phyloP scores from a whole-genome alignment of 148 eudicot genomes.

The Amaranthus hypochondriacus region DNA sequence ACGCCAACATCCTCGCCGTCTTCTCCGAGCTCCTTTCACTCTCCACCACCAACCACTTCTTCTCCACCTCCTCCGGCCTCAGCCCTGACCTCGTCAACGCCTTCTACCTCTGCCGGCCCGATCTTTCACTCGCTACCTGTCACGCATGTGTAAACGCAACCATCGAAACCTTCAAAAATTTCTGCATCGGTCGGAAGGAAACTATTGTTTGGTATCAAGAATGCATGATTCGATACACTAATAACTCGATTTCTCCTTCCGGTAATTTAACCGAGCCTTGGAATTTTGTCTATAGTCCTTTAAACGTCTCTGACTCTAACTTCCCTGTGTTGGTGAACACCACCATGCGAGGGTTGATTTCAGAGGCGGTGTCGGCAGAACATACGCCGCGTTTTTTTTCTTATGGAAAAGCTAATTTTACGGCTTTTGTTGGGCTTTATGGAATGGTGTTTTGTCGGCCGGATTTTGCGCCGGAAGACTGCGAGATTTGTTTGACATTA shows the following conservation, averaged over 20 bases:
- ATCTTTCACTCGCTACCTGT: conserved; percentile 17
- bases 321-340: conserved; percentile 5
- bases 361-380: neutral
- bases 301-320: conserved; percentile 16
- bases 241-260: conserved; percentile 8
- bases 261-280: neutral
- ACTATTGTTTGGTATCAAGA: conserved; percentile 11
- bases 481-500: neutral
- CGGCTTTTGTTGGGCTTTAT: conserved; percentile 8
- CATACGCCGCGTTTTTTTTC: neutral
- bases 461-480: neutral
- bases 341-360: conserved; percentile 12
- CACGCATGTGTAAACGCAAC: neutral
- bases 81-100: conserved; percentile 18
- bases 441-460: conserved; percentile 14
- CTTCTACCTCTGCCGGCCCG: conserved; percentile 21
- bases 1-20: conserved; percentile 13
- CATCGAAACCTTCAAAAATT: neutral
- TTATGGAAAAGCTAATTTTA: neutral
- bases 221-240: conserved; percentile 25
- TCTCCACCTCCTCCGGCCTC: neutral
- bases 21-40: neutral
- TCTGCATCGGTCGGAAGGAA: conserved; percentile 14
- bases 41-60: conserved; percentile 10
- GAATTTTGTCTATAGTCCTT: neutral